These are phyloP conservation scores for Phaffia rhodozyma DNA, from an alignment of 1,284 basidiomycete species.

Conservation along the genomic window DNA sequence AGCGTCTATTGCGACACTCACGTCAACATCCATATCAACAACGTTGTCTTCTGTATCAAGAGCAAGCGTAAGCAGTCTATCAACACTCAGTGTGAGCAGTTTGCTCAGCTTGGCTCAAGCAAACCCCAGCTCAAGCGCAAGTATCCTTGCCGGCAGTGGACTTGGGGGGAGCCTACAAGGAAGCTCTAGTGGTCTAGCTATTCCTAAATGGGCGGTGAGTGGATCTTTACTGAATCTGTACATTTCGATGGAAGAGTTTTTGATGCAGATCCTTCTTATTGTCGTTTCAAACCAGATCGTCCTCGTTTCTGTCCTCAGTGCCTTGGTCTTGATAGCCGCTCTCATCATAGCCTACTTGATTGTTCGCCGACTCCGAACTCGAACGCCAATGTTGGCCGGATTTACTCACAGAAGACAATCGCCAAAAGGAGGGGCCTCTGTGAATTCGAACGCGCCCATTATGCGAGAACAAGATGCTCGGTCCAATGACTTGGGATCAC, in stretches of 20 bases:
- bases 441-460: neutral
- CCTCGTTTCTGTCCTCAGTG: conserved; percentile 16
- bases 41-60: neutral
- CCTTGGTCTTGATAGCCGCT: conserved; percentile 4
- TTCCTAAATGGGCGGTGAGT: conserved; percentile 16
- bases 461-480: neutral
- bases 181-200: neutral
- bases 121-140: neutral
- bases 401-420: no score
- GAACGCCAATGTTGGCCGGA: neutral
- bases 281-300: conserved; percentile 3
- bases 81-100: conserved; percentile 1
- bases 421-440: neutral
- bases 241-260: neutral
- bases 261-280: neutral
- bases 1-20: no score
- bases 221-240: no score
- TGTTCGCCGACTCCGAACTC: conserved; percentile 10
- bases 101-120: neutral
- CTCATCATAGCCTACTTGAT: conserved; percentile 11
- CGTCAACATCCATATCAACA: neutral
- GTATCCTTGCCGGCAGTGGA: neutral
- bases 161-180: conserved; percentile 9
- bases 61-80: neutral
- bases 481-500: neutral